Conservation (phyloP, 306 rosid genomes). For the Calophaca sinica region DNA sequence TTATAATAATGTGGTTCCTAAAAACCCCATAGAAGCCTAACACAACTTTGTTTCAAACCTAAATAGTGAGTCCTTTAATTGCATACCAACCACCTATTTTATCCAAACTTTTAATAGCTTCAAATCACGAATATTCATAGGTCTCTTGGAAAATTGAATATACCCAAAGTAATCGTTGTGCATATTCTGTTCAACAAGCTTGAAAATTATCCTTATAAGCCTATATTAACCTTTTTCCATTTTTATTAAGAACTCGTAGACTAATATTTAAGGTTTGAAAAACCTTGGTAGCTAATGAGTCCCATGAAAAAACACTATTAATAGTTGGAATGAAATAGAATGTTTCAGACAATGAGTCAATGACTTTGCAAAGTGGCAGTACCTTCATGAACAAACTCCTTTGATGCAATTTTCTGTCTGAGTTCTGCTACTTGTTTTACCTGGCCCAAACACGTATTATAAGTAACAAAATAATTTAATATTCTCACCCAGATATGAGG, state of each 20-base stretch:
- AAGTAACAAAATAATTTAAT: conserved; percentile 36
- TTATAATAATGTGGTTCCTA: background rate
- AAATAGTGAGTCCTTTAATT: background rate
- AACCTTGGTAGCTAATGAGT: conserved; percentile 24
- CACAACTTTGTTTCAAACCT: conserved; percentile 25
- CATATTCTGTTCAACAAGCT: conserved; percentile 37
- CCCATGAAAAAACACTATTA: conserved; percentile 13
- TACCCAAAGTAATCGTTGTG: conserved; percentile 25
- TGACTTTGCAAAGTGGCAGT: conserved; percentile 38
- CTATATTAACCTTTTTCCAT: conserved; percentile 34
- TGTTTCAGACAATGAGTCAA: conserved; percentile 15
- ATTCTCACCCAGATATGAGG: conserved; percentile 27
- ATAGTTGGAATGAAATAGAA: conserved; percentile 26
- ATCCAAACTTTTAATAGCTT: conserved; percentile 13
- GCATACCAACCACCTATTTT: conserved; percentile 21
- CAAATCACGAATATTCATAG: conserved; percentile 29
- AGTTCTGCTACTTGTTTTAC: conserved; percentile 74
- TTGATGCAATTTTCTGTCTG: conserved; percentile 64
- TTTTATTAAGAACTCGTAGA: conserved; percentile 6
- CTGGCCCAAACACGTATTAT: conserved; percentile 53
- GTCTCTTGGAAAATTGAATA: conserved; percentile 11
- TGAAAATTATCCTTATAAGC: conserved; percentile 23
- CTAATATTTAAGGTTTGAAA: conserved; percentile 19
- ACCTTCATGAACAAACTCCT: conserved; percentile 85
- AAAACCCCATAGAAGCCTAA: conserved; percentile 29